Evolutionary conservation across 2,329 filamentous ascomycete genomes (phyloP), one percentile per base, ranked within the genome.

Genomic region (Mariannaea sp.): DNA sequence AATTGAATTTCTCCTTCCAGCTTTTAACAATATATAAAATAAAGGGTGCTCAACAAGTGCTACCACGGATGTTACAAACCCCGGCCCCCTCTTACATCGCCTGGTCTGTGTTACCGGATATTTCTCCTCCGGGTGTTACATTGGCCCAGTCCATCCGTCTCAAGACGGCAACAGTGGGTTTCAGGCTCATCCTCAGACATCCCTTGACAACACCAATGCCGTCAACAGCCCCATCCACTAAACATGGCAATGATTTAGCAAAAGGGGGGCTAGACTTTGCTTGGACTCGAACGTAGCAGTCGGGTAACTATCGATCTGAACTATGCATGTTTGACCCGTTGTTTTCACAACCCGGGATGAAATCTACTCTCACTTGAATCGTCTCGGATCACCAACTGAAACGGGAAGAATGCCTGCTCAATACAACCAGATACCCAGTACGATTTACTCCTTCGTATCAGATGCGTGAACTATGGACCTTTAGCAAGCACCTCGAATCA

Each of bases 31-130:
- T n/a, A n/a, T n/a, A n/a, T n/a, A n/a, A n/a, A n/a, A n/a, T n/a
- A n/a, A n/a, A n/a, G n/a, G n/a, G n/a, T n/a, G n/a, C n/a, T n/a
- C n/a, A n/a, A n/a, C n/a, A n/a, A n/a, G 22, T 24, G 8, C 22
- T 24, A 24, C 8, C 8, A 24, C 5, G 5, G 5, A 8, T 19
- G 35, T 17, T 6, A 14, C 14, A 16, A 17, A 16, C 5, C 48
- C 16, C 41, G 9, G 35, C 32, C 14, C 40, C 39, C 17, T 26
- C 12, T 26, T 32, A 26, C 44, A 29, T 17, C 45, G 43, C 30
- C 50, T 7, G 16, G 17, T 39, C 43, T 53, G 22, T 46, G 50
- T 42, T 43, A 53, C 50, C 50, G 50, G 50, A 48, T 53, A 30
- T 19, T 20, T 38, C 12, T 16, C 17, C 50, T 48, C 50, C 50